Base-by-base conservation (phyloP, 352 stramenopile genomes). In the Phytopythium aichiense region DNA sequence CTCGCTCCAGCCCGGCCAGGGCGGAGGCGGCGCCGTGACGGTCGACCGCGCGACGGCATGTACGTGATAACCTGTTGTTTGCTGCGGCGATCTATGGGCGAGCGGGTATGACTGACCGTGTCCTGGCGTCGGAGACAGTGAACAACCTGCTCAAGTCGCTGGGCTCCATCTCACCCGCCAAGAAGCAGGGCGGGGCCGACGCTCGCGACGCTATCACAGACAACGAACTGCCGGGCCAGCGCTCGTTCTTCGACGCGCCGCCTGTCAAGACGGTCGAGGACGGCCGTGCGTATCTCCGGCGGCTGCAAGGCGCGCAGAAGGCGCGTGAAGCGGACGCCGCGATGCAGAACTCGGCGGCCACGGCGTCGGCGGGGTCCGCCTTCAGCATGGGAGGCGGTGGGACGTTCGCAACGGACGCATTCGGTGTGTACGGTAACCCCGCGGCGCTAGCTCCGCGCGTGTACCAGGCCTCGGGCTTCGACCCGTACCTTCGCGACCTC, bases 401-500 rank as follows among this genome's bases (percentile, higher is more conserved):
- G 2, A 65, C 76, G 55, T 85, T 81, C 50, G 73, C 79, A 51
- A 83, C 59, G 30, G 84, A 90, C 45, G 72, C 66, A 18, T 88
- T 79, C 65, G 77, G 82, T 12, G 88, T 93, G 51, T 93, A 88
- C 58, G 84, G 84, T 20, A 81, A 75, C 23, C 52, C 52, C 2
- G 74, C 78, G 35, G 84, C 76, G 45, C 74, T 92, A 67, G 73
- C 86, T 28, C 84, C 82, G 33, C 82, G 82, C 18, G 82, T 94
- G 56, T 94, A 94, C 69, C 84, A 94, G 70, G 84, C 84, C 25
- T 90, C 84, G 31, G 82, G 78, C n/a, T 94, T 91, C 50, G 82
- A 94, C 37, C 84, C 80, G 33, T 84, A 80, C 30, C 60, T 88
- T 38, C 76, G 74, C 42, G 81, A 92, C 60, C 67, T 78, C n/a